phyloP scores from a whole-genome alignment of 805 yeast genomes.

The Metschnikowia sp. region DNA sequence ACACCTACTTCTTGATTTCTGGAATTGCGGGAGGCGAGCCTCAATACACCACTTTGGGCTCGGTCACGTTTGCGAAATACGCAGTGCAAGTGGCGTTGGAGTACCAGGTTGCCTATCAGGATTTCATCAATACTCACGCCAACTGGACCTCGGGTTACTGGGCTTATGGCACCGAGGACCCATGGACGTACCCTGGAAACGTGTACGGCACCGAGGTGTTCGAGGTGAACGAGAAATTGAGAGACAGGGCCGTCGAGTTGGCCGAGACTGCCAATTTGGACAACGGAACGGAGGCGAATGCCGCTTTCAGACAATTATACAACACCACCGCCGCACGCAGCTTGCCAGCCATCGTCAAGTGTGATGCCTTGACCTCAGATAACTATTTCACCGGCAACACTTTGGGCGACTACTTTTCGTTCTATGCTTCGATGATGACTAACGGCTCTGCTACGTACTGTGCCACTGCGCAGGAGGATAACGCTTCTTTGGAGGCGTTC shows the following conservation, averaged over 20 bases:
- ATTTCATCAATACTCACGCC: slow-evolving; percentile 24
- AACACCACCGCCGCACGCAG: slow-evolving; percentile 47
- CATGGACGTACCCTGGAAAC: slow-evolving; percentile 47
- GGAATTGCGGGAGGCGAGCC: slow-evolving; percentile 71
- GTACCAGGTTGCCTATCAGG: slow-evolving; percentile 50
- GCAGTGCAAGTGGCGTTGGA: slow-evolving; percentile 61
- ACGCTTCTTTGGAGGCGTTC: slow-evolving; percentile 61
- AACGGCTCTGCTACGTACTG: slow-evolving; percentile 59
- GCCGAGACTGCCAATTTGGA: slow-evolving; percentile 42
- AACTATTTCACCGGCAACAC: slow-evolving; percentile 54
- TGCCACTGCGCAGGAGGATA: slow-evolving; percentile 64
- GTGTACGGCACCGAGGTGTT: slow-evolving; percentile 65
- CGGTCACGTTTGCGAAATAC: slow-evolving; percentile 56
- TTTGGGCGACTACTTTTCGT: slow-evolving; percentile 47
- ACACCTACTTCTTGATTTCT: slow-evolving; percentile 58
- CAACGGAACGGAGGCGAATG: slow-evolving; percentile 45
- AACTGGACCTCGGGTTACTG: slow-evolving; percentile 62
- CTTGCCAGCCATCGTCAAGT: slow-evolving; percentile 45
- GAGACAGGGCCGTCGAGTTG: slow-evolving; percentile 53
- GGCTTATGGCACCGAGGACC: slow-evolving; percentile 48
- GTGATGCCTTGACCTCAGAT: slow-evolving; percentile 62
- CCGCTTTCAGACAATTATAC: slow-evolving; percentile 45
- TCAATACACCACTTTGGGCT: slow-evolving; percentile 50
- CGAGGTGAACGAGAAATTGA: slow-evolving; percentile 54
- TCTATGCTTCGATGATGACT: slow-evolving; percentile 46